phyloP scores from a whole-genome alignment of 805 yeast species.

The Kodamaea restingae region DNA sequence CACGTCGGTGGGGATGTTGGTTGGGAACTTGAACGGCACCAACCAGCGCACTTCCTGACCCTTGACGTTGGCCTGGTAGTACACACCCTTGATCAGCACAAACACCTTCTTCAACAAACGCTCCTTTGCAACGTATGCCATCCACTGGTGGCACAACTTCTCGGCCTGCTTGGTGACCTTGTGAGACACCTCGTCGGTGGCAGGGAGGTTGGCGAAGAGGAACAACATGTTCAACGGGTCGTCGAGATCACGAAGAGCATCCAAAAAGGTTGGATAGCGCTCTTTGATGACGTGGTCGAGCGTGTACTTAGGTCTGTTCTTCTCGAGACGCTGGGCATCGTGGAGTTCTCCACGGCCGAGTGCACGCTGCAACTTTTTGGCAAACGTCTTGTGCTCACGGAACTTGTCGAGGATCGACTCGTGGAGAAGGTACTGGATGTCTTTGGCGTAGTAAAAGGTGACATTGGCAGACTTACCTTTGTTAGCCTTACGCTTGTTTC shows the following conservation, averaged over 20 bases:
- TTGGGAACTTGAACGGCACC: slow-evolving; percentile 95
- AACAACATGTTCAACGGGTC: slow-evolving; percentile 95
- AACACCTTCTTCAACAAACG: slow-evolving; percentile 80
- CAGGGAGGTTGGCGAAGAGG: slow-evolving; percentile 91
- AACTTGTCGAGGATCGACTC: slow-evolving; percentile 90
- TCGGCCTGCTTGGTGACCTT: slow-evolving; percentile 86
- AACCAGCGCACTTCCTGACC: slow-evolving; percentile 97
- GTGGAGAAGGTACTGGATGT: slow-evolving; percentile 90
- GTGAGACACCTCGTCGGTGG: slow-evolving; percentile 76
- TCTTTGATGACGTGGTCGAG: slow-evolving; percentile 90
- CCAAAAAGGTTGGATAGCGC: slow-evolving; percentile 90
- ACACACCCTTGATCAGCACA: slow-evolving; percentile 95
- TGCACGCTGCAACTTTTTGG: slow-evolving; percentile 84
- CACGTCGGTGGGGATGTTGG: slow-evolving; percentile 87
- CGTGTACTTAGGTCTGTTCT: slow-evolving; percentile 75
- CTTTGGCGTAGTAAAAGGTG: slow-evolving; percentile 90
- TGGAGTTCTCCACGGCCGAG: slow-evolving; percentile 88
- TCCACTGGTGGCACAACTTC: slow-evolving; percentile 87
- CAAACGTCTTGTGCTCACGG: slow-evolving; percentile 92
- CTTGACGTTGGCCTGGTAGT: slow-evolving; percentile 82
- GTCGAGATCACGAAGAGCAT: slow-evolving; percentile 89
- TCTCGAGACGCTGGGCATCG: slow-evolving; percentile 83
- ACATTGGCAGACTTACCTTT: slow-evolving; percentile 90
- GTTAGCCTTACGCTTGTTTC: slow-evolving; percentile 93
- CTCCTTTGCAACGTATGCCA: slow-evolving; percentile 87